Evolutionary conservation across 2,329 filamentous ascomycete species (phyloP), one percentile per base, ranked within the genome.

Genomic region (Zopfia rhizophila): DNA sequence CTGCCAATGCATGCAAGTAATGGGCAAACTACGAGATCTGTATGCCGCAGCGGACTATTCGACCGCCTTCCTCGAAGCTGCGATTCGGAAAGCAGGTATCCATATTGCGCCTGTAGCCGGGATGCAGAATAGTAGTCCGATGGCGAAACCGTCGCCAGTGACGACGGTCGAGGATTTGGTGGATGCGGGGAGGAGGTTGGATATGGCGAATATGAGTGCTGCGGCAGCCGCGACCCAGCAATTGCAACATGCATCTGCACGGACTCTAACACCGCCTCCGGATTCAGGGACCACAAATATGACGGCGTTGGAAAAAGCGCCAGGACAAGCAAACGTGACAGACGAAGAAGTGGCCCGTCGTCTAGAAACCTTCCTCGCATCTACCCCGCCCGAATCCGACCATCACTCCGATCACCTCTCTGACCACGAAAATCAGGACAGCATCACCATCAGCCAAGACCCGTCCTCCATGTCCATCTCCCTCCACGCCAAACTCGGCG

Each of bases 11-110:
- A 96, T 97, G 90, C 83, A 87, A 33, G 91, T 96, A 48, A 89
- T 97, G 79, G 87, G 91, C 68, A 88, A 87, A 53, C 80, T 97
- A 13, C 85, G 91, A 25, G 91, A 96, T 64, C 90, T 91, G 21
- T 97, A 97, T 64, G 87, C 91, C 0, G 91, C 92, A 0, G 93
- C 93, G n/a, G 92, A 97, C 70, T 96, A 94, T 62, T 91, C 91
- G n/a, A 93, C 90, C 1, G 90, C 90, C 2, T 97, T 97, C 76
- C 80, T 97, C n/a, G 90, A 96, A 67, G 91, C 91, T 1, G 91
- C 91, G 1, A 88, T 96, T 53, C 86, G 89, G 52, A 95, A 96
- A 75, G 90, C 90, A 7, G 86, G 89, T 45, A 91, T 94, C 52
- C 85, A 89, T 44, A 78, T 91, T 27, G 82, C 81, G 3, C 73